Conservation (phyloP, 352 stramenopile species). For the Thalassiosira hispida region DNA sequence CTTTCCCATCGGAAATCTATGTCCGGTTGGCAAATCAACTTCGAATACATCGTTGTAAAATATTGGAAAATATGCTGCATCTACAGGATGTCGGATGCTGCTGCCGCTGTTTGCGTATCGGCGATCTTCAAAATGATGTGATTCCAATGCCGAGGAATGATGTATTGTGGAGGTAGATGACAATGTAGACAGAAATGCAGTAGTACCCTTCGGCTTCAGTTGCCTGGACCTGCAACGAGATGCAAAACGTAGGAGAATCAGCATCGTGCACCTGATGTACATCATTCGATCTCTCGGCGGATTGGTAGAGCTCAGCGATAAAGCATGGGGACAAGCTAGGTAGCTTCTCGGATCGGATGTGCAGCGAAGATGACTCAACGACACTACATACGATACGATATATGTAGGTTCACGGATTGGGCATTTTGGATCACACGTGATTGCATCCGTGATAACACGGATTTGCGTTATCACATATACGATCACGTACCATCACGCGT, state of each 20-base stretch:
- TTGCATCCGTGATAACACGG: no score
- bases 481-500: no score
- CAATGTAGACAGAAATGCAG: background rate
- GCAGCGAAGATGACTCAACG: no score
- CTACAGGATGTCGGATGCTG: background rate
- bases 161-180: background rate
- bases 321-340: no score
- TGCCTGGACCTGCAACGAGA: background rate
- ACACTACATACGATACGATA: no score
- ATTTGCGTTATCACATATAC: no score
- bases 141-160: background rate
- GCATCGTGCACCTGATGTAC: background rate
- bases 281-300: no score
- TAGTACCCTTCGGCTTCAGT: no score
- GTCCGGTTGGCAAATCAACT: slow-evolving; percentile 81
- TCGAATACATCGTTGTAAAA: slow-evolving; percentile 89
- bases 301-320: no score
- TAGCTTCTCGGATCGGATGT: no score
- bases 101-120: background rate
- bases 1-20: slow-evolving; percentile 89
- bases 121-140: background rate
- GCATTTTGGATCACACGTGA: no score
- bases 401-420: no score
- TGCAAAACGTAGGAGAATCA: slow-evolving; percentile 1
- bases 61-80: slow-evolving; percentile 60